Conservation (phyloP, 1,284 basidiomycete species). For the Chalciporus sp. region DNA sequence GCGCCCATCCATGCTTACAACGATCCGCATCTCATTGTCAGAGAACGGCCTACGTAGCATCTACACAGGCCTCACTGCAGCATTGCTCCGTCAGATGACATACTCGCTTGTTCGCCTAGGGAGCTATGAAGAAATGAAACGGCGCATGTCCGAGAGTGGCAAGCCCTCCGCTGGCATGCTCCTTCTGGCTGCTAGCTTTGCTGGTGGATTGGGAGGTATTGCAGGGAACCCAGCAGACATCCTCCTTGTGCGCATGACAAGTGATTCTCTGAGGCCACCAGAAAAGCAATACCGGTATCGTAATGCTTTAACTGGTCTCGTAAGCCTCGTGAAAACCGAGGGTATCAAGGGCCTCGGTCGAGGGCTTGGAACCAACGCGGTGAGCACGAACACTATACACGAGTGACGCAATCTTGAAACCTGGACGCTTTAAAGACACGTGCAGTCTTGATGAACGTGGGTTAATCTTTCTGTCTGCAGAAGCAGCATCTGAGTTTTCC, state of each 20-base stretch:
- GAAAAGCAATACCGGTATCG: conserved; percentile 77
- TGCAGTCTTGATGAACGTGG: conserved; percentile 87
- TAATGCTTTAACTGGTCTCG: conserved; percentile 73
- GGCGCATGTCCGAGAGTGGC: conserved; percentile 49
- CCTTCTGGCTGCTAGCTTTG: conserved; percentile 65
- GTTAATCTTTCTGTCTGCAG: background rate
- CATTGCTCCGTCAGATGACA: conserved; percentile 88
- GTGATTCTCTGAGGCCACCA: conserved; percentile 74
- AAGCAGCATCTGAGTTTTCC: conserved; percentile 10
- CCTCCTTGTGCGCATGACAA: conserved; percentile 86
- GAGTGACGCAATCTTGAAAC: conserved; percentile 7
- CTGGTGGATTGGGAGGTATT: conserved; percentile 79
- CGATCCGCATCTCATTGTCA: conserved; percentile 58
- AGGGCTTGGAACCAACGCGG: conserved; percentile 81
- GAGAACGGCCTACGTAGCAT: conserved; percentile 72
- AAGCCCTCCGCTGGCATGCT: conserved; percentile 55
- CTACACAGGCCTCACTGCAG: conserved; percentile 84
- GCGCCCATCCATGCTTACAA: conserved; percentile 57
- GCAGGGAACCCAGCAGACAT: conserved; percentile 81
- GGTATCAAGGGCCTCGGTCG: conserved; percentile 71
- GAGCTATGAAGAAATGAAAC: conserved; percentile 79
- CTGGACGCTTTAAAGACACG: conserved; percentile 48
- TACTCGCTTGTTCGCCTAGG: conserved; percentile 89
- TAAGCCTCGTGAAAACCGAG: conserved; percentile 67
- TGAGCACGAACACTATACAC: conserved; percentile 38